Conservation (phyloP, 768 basidiomycete genomes). For the Lanmaoa rubissima region DNA sequence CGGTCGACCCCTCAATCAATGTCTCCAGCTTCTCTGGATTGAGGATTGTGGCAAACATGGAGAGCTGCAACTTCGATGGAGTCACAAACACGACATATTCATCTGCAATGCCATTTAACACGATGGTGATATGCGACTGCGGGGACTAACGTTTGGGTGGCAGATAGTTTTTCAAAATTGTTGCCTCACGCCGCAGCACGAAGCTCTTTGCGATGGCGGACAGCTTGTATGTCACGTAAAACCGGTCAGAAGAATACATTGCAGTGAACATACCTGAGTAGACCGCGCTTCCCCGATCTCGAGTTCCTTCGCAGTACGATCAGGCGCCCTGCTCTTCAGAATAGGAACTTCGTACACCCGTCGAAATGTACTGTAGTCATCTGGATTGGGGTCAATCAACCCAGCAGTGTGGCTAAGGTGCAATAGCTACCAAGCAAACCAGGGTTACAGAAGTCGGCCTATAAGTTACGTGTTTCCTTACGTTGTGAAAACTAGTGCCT, state of each 20-base stretch:
- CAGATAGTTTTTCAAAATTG: slow-evolving; percentile 75
- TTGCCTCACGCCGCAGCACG: slow-evolving; percentile 85
- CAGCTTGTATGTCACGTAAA: slow-evolving; percentile 45
- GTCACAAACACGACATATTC: slow-evolving; percentile 98
- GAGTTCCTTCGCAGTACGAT: slow-evolving; percentile 65
- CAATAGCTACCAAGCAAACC: slow-evolving; percentile 66
- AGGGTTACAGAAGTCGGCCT: slow-evolving; percentile 95
- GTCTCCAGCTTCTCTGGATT: slow-evolving; percentile 66
- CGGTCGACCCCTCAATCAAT: slow-evolving; percentile 67
- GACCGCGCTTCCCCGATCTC: slow-evolving; percentile 77
- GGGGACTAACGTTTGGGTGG: slow-evolving; percentile 81
- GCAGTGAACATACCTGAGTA: slow-evolving; percentile 53
- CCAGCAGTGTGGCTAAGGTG: background rate
- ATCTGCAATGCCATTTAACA: slow-evolving; percentile 44
- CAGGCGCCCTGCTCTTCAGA: slow-evolving; percentile 77
- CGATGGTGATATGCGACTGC: background rate
- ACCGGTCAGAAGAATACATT: background rate
- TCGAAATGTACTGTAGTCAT: slow-evolving; percentile 73
- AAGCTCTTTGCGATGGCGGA: slow-evolving; percentile 78
- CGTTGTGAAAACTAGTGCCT: background rate
- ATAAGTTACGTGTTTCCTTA: background rate
- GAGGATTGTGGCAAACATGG: slow-evolving; percentile 76
- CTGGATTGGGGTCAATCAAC: slow-evolving; percentile 35
- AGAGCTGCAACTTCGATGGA: slow-evolving; percentile 79
- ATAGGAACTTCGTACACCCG: slow-evolving; percentile 87